Percentiles rank a stretch among this genome's conserved stretches.
These are phyloP conservation scores for Saccharomycopsis javanensis DNA, from an alignment of 805 yeast species.

Conservation along the genomic window DNA sequence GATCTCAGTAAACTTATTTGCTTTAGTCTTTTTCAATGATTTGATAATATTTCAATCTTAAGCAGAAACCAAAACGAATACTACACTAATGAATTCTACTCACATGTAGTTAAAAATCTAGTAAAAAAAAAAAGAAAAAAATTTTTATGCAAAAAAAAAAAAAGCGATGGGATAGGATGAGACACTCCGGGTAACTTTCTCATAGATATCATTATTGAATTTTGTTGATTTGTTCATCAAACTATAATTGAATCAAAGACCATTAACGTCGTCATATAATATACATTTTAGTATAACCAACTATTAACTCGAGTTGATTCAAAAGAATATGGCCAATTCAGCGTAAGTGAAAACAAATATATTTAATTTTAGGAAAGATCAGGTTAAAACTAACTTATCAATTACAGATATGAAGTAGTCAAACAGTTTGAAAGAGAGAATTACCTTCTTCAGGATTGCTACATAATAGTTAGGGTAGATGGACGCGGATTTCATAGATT, in stretches of 20 bases:
- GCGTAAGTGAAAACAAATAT: constrained; percentile 2
- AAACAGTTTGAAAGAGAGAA: constrained; percentile 69
- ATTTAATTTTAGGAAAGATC: background rate
- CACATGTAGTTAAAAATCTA: too few relatives aligned
- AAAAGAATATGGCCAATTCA: constrained; percentile 9
- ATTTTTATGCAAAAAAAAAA: background rate
- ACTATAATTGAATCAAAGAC: background rate
- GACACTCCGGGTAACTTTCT: background rate
- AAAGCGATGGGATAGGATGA: background rate
- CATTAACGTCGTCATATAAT: background rate
- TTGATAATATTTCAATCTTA: background rate
- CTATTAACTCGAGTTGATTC: too few relatives aligned
- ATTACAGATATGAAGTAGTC: constrained; percentile 61
- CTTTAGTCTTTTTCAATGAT: background rate
- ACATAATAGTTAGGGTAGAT: constrained; percentile 78
- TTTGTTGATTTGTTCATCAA: background rate
- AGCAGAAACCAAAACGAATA: background rate
- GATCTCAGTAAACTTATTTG: background rate
- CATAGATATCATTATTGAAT: too few relatives aligned
- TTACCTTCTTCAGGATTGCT: constrained; percentile 65
- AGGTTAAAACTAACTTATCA: background rate
- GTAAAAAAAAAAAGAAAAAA: background rate
- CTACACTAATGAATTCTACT: too few relatives aligned
- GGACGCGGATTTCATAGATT: constrained; percentile 92
- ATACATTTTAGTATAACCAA: background rate